phyloP scores from a whole-genome alignment of 1,139 yeast species.

The Suhomyces coccinellae region DNA sequence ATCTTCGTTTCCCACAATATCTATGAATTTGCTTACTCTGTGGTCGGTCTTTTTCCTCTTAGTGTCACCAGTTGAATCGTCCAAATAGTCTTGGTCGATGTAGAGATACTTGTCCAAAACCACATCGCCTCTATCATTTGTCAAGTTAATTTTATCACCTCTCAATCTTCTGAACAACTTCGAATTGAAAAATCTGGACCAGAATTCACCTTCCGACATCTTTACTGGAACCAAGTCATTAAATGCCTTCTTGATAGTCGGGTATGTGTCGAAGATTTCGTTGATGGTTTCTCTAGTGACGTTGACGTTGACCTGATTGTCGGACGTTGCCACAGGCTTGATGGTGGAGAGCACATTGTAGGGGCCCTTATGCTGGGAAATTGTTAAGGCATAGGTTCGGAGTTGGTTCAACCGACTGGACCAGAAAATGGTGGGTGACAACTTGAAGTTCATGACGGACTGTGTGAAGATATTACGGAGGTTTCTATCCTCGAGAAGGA shows the following conservation, averaged over 20 bases:
- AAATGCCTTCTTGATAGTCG: constrained; percentile 87
- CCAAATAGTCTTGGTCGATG: constrained; percentile 50
- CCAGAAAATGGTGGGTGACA: constrained; percentile 89
- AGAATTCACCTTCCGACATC: constrained; percentile 84
- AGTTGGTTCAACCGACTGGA: constrained; percentile 74
- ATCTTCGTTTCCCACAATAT: constrained; percentile 75
- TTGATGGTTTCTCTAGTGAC: constrained; percentile 88
- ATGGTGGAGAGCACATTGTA: constrained; percentile 92
- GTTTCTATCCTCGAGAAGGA: constrained; percentile 68
- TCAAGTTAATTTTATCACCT: constrained; percentile 76
- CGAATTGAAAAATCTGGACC: constrained; percentile 96
- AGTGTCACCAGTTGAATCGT: constrained; percentile 25
- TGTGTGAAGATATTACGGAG: constrained; percentile 80
- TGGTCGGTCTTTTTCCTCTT: constrained; percentile 11
- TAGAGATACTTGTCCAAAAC: constrained; percentile 80
- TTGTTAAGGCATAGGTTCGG: constrained; percentile 81
- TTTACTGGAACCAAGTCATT: constrained; percentile 83
- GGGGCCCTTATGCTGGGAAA: constrained; percentile 86
- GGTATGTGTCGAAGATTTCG: constrained; percentile 90
- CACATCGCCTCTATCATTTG: constrained; percentile 79
- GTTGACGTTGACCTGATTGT: constrained; percentile 86
- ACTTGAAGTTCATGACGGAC: constrained; percentile 76
- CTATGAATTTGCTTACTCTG: constrained; percentile 59
- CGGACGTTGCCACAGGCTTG: constrained; percentile 88
- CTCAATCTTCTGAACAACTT: constrained; percentile 81